phyloP scores from a whole-genome alignment of 768 basidiomycete species.

The Ramaria sp. region DNA sequence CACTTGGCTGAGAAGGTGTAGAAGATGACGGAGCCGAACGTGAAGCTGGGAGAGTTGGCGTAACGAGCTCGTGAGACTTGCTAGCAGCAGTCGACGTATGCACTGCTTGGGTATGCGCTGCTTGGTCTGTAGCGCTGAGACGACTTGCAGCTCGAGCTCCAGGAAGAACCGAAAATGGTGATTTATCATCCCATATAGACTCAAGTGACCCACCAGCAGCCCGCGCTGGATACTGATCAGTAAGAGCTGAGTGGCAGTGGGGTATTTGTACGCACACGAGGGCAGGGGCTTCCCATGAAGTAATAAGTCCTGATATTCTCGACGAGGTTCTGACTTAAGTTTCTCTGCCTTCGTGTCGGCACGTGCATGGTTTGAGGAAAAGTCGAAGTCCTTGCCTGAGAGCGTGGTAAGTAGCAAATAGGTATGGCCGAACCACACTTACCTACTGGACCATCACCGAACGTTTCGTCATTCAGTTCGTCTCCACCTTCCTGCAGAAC shows the following conservation, averaged over 20 bases:
- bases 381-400: slow-evolving; percentile 88
- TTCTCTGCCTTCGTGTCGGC: slow-evolving; percentile 13
- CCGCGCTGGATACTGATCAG: neutral
- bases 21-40: neutral
- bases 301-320: slow-evolving; percentile 1
- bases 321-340: slow-evolving; percentile 1
- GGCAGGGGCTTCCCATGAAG: neutral
- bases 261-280: neutral
- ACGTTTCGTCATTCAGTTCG: slow-evolving; percentile 95
- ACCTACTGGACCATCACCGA: slow-evolving; percentile 74
- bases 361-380: slow-evolving; percentile 36
- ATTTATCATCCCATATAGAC: slow-evolving; percentile 76
- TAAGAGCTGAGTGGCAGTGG: neutral
- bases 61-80: slow-evolving; percentile 12
- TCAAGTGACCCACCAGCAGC: slow-evolving; percentile 35
- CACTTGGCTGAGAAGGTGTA: slow-evolving; percentile 19
- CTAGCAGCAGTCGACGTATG: slow-evolving; percentile 17
- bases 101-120: slow-evolving; percentile 12
- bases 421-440: slow-evolving; percentile 12
- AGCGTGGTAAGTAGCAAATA: slow-evolving; percentile 9
- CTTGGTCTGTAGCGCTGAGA: slow-evolving; percentile 28
- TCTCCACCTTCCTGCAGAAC: slow-evolving; percentile 82
- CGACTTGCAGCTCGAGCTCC: slow-evolving; percentile 34
- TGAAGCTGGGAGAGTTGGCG: slow-evolving; percentile 15
- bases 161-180: slow-evolving; percentile 60